Percentiles rank a stretch among this genome's conserved stretches.
These are phyloP conservation scores for Brassica incana DNA, from an alignment of 345 rosid species.

Conservation along the genomic window DNA sequence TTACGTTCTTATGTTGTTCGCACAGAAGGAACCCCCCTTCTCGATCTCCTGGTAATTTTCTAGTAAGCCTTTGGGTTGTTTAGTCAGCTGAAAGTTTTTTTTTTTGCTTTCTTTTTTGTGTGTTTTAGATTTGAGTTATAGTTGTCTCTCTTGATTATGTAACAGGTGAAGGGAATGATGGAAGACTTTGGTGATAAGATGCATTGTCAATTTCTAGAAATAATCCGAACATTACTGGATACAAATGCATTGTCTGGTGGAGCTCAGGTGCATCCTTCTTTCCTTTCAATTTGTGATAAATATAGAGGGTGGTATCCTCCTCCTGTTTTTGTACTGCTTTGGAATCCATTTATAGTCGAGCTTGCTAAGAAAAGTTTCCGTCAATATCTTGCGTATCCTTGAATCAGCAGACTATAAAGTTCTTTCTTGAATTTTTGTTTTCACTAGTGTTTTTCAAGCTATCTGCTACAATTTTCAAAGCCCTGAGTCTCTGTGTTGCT, in stretches of 20 bases:
- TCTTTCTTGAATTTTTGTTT: not conserved
- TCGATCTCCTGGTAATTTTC: constrained; percentile 83
- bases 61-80: constrained; percentile 25
- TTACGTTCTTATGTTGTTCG: constrained; percentile 87
- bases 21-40: constrained; percentile 74
- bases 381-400: not conserved
- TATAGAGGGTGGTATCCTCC: not conserved
- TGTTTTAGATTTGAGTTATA: constrained; percentile 3
- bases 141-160: constrained; percentile 9
- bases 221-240: constrained; percentile 94
- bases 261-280: constrained; percentile 61
- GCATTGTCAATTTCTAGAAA: constrained; percentile 99
- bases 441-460: not conserved
- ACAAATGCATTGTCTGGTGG: constrained; percentile 74
- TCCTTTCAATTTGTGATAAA: not conserved
- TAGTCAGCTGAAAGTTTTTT: not conserved
- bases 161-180: constrained; percentile 93
- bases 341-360: not conserved
- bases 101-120: not conserved
- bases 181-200: constrained; percentile 92
- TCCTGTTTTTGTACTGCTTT: not conserved
- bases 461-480: constrained; percentile 6
- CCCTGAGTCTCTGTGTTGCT: not conserved
- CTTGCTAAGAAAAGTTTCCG: not conserved
- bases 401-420: not conserved